Base-by-base conservation (phyloP, 495 filamentous ascomycete species). In the Neurospora sp. region DNA sequence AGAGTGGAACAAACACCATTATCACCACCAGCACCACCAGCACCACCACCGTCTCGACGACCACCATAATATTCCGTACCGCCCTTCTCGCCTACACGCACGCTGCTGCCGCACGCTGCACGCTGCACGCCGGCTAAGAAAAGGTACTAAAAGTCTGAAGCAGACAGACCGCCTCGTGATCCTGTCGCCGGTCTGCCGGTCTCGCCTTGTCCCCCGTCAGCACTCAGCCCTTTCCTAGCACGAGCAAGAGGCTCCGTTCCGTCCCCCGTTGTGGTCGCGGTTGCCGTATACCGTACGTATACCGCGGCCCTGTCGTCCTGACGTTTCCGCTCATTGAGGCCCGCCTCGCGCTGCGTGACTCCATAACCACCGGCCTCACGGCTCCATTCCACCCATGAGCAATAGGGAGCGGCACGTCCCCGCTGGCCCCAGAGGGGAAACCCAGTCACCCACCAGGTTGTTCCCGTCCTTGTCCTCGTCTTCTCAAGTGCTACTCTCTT, bases 341-440 rank as follows among this genome's bases (percentile, higher is more conserved):
- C 70, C 48, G 74, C 75, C 72, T 74, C 66, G 17, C 10, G 39
- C 69, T 62, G 70, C 54, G 69, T 71, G 74, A 78, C 75, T 66
- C 54, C 54, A 66, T 66, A 66, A 66, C 54, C 54, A 66, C 54
- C 54, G 71, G 74, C 76, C 76, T 77, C 73, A 72, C 70, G 74
- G 48, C 73, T 73, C 38, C 70, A 48, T 71, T 62, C 71, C 70
- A 80, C 79, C 77, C 82, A 89, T 89, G 87, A 83, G 85, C 81
- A 66, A 66, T 66, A 83, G 83, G 81, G 85, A 88, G 79, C 82
- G 84, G 79, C 85, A 82, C 77, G 82, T 83, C 77, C 83, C 86
- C 76, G 83, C 86, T 83, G 87, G 84, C 82, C 85, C 85, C 77
- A 83, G 85, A 85, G 84, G 86, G 82, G 85, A 84, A 74, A 82